Percentiles rank a stretch among this genome's conserved stretches.
These are phyloP conservation scores for Phyllosticta citribraziliensis DNA, from an alignment of 2,329 filamentous ascomycete species.

Conservation along the genomic window DNA sequence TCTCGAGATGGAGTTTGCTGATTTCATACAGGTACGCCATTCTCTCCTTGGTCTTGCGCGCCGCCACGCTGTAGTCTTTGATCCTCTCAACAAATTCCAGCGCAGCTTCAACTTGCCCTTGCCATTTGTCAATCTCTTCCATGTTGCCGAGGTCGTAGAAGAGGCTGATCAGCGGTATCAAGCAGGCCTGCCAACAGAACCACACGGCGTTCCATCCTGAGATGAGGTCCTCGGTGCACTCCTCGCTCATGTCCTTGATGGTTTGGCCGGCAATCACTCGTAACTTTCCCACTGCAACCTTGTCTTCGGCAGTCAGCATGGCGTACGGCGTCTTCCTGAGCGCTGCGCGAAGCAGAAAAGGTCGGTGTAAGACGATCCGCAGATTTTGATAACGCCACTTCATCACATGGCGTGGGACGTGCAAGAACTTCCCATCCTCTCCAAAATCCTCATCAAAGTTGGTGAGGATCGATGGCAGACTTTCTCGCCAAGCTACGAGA, in stretches of 20 bases:
- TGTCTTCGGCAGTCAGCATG: conserved; percentile 51
- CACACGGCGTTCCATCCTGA: conserved; percentile 73
- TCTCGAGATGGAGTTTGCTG: conserved; percentile 18
- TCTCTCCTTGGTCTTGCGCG: conserved; percentile 33
- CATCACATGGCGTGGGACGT: conserved; percentile 63
- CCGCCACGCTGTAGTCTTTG: conserved; percentile 35
- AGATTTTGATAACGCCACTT: conserved; percentile 76
- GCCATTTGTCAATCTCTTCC: conserved; percentile 33
- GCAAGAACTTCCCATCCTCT: conserved; percentile 45
- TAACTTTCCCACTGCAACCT: conserved; percentile 58
- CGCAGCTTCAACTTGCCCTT: conserved; percentile 30
- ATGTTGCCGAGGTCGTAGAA: conserved; percentile 51
- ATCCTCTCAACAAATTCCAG: conserved; percentile 34
- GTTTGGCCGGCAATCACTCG: conserved; percentile 59
- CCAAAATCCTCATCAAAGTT: conserved; percentile 51
- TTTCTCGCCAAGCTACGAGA: conserved; percentile 62
- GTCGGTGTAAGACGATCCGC: conserved; percentile 65
- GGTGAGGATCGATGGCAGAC: conserved; percentile 45
- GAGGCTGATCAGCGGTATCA: conserved; percentile 67
- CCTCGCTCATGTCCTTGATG: conserved; percentile 61
- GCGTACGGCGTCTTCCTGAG: conserved; percentile 43
- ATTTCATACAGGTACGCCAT: conserved; percentile 34
- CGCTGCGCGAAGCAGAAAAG: conserved; percentile 56
- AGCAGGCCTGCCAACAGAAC: conserved; percentile 71
- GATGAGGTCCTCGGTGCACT: conserved; percentile 65